Evolutionary conservation across 805 yeast species (phyloP), one percentile per base, ranked within the genome.

Genomic region (Wickerhamomyces subpelliculosus): DNA sequence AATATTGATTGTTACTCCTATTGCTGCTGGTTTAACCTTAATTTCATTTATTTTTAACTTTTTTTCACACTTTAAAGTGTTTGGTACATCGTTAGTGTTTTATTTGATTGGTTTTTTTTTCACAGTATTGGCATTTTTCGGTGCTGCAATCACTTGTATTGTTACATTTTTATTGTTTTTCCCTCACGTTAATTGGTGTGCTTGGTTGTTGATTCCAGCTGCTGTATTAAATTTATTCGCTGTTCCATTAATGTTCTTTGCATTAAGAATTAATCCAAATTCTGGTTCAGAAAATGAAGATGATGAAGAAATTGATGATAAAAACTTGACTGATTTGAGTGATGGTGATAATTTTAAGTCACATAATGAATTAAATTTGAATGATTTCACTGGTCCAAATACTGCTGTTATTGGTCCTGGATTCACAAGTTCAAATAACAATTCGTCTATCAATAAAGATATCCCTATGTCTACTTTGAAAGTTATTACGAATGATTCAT

Each of bases 141-240:
- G 72, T 10, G 61, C 85, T 9, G 70, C 80, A 1, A 45, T 82
- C 29, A 60, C 72, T 19, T 73, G 82, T 38, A 59, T 84, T 10
- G 69, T 78, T 22, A 64, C 66, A 0, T 67, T 82, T 27, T 49
- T 84, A 35, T 61, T 76, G 13, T 84, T 80, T 55, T 72, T 67
- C 48, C 93, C 93, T 8, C 64, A 78, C 43, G 67, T 80, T 14
- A 60, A 68, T 7, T 84, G 89, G 89, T 68, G 78, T n/a, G 68
- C 80, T 8, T 84, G 90, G 89, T 54, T 80, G 25, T 64, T 80
- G 50, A 69, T 83, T 22, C 87, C 82, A 2, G 72, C 85, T 4
- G 81, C 84, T 11, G 80, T 68, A 0, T 58, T 78, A 38, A 68
- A 70, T 39, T 60, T 84, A 41, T 38, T 77, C 2, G 59, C 78